A percentile compares a stretch with the other conserved stretches of the same genome.
Conservation (phyloP, 169 alveolate species). For the Plasmodium billcollinsi region DNA sequence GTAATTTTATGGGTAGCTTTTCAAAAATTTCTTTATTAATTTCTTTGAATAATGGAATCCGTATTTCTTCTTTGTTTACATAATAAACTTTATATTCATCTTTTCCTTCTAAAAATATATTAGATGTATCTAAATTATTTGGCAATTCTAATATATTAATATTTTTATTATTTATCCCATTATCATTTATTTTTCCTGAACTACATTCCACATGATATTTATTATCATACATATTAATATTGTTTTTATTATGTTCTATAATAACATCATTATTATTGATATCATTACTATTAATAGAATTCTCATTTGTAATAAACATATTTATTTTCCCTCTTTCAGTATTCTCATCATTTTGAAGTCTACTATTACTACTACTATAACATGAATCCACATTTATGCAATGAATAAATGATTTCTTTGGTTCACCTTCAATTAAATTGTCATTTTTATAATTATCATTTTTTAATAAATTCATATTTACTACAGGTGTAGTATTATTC, state of each 20-base stretch:
- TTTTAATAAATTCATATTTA: neutral
- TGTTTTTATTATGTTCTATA: neutral
- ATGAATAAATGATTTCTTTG: no score
- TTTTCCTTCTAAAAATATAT: conserved; percentile 46
- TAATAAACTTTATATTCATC: conserved; percentile 74
- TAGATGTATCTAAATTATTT: neutral
- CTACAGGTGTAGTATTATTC: neutral
- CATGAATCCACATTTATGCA: neutral
- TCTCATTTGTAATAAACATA: neutral
- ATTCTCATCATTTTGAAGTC: neutral
- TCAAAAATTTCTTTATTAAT: conserved; percentile 86
- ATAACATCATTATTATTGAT: neutral
- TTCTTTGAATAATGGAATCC: conserved; percentile 76
- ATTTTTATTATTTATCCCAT: conserved; percentile 1
- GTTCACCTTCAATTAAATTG: neutral
- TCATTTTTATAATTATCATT: neutral
- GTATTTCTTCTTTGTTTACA: conserved; percentile 70
- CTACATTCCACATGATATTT: neutral
- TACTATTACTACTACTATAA: neutral
- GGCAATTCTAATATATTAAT: conserved; percentile 66
- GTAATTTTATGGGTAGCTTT: conserved; percentile 83
- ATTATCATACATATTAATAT: neutral
- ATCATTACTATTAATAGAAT: neutral
- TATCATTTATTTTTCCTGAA: neutral
- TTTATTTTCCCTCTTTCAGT: neutral